A percentile compares a stretch with the other conserved stretches of the same genome.
Evolutionary conservation across 148 eudicot genomes (phyloP).

Genomic region (Linanthus parryae): DNA sequence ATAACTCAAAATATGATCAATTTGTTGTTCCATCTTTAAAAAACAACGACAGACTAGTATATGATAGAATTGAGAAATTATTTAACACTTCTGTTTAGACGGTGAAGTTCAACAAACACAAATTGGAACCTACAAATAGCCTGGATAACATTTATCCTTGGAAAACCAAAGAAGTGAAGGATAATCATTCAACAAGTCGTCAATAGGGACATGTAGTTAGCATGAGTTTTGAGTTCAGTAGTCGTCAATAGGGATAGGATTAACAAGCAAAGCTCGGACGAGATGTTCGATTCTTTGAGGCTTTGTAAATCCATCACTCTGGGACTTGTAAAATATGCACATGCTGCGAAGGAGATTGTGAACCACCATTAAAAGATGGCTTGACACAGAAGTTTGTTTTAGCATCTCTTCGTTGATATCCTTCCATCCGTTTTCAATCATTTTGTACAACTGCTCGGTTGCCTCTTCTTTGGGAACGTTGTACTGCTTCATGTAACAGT

Average conservation of each 20-base stretch:
- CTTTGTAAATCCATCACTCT: neutral
- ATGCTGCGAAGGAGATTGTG: neutral
- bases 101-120: no score
- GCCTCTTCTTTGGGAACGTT: neutral
- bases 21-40: no score
- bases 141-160: no score
- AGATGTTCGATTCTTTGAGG: neutral
- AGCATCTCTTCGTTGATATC: neutral
- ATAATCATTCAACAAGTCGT: no score
- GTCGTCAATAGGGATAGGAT: neutral
- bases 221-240: no score
- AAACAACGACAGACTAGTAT: no score
- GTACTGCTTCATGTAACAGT: constrained; percentile 1
- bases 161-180: no score
- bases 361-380: neutral
- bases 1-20: no score
- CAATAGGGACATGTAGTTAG: no score
- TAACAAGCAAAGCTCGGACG: neutral
- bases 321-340: neutral
- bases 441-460: neutral
- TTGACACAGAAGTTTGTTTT: neutral
- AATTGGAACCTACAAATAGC: no score
- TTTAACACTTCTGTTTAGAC: no score
- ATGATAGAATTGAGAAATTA: no score
- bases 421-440: neutral